A percentile compares a stretch with the other conserved stretches of the same genome.
Conservation (phyloP, 192 early-diverging fungal species). For the Coemansia sp. region DNA sequence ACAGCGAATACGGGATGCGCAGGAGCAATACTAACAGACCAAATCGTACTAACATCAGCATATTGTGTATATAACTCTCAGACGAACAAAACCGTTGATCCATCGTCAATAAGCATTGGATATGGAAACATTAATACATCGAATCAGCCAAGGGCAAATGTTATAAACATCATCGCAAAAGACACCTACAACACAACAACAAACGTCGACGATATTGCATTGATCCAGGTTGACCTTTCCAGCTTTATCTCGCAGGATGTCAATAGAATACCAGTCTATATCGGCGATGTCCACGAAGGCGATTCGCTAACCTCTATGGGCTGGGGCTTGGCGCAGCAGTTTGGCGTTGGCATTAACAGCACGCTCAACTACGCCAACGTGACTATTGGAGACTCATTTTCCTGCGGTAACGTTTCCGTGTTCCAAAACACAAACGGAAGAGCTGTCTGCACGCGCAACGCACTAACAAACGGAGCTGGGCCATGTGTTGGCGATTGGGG, state of each 20-base stretch:
- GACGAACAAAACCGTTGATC: conserved; percentile 21
- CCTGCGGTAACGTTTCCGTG: conserved; percentile 21
- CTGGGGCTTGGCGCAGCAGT: conserved; percentile 36
- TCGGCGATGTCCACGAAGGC: conserved; percentile 25
- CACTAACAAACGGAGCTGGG: conserved; percentile 25
- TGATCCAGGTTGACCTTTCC: conserved; percentile 36
- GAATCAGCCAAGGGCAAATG: conserved; percentile 23
- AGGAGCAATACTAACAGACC: conserved; percentile 46
- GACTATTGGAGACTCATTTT: conserved; percentile 36
- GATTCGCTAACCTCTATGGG: conserved; percentile 41
- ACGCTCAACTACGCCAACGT: conserved; percentile 33
- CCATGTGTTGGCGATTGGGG: conserved; percentile 48
- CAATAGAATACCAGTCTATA: conserved; percentile 36
- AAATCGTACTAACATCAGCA: conserved; percentile 41
- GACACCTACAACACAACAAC: conserved; percentile 25
- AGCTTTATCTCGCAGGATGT: conserved; percentile 17
- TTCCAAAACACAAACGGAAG: conserved; percentile 43
- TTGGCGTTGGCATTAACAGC: conserved; percentile 28
- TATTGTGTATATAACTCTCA: conserved; percentile 32
- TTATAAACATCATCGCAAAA: conserved; percentile 31
- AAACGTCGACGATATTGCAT: conserved; percentile 37
- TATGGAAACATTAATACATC: conserved; percentile 34
- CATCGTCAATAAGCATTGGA: conserved; percentile 28
- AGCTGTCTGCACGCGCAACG: conserved; percentile 41
- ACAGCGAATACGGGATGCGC: conserved; percentile 43